Evolutionary conservation across 1,284 basidiomycete genomes (phyloP).

Genomic region (Sporisorium reilianum): DNA sequence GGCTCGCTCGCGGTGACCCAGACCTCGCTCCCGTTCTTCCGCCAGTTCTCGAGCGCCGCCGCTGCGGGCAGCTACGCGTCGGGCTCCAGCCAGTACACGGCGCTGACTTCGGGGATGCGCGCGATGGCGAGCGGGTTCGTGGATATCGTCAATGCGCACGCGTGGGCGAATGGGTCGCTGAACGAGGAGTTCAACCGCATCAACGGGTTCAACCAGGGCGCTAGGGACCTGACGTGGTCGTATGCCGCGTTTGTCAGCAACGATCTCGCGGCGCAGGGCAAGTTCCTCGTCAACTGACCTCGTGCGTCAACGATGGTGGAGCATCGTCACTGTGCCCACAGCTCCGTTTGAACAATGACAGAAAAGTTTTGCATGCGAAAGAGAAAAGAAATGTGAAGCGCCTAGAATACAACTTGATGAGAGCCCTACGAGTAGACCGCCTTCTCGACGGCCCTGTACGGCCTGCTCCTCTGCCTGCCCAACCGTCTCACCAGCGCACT

Average conservation of each 20-base stretch:
- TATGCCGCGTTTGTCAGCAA: constrained; percentile 56
- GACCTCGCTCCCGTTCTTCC: constrained; percentile 47
- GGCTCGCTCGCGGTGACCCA: constrained; percentile 35
- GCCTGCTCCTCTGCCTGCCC: constrained; percentile 13
- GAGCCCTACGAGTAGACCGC: constrained; percentile 16
- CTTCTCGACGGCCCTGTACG: constrained; percentile 23
- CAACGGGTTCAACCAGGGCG: constrained; percentile 52
- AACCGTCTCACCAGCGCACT: constrained; percentile 4
- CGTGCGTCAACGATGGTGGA: too few relatives aligned
- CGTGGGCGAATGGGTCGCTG: constrained; percentile 49
- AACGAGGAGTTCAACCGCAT: constrained; percentile 52
- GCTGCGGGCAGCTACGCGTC: constrained; percentile 29
- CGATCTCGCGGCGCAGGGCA: constrained; percentile 34
- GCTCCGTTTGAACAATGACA: background rate
- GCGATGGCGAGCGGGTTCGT: constrained; percentile 51
- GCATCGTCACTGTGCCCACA: background rate
- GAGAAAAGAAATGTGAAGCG: background rate
- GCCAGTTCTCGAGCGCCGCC: constrained; percentile 39
- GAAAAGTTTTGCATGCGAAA: background rate
- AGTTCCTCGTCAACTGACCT: constrained; percentile 27
- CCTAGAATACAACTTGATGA: background rate
- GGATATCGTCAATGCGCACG: constrained; percentile 44
- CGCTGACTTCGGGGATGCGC: constrained; percentile 40
- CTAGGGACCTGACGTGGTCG: constrained; percentile 58
- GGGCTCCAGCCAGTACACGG: constrained; percentile 22